Conservation (phyloP, 129 eudicot genomes). For the Mikania micrantha region DNA sequence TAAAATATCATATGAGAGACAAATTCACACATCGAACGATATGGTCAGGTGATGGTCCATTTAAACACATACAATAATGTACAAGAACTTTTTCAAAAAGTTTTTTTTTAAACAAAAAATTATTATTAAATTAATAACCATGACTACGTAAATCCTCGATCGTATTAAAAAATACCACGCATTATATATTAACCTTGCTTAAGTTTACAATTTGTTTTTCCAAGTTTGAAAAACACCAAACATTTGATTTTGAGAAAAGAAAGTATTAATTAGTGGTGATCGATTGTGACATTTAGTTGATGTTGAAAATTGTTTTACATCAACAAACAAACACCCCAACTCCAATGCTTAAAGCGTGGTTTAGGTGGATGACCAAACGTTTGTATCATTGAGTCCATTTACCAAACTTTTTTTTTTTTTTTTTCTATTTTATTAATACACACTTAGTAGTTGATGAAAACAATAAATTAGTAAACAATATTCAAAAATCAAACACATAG, state of each 20-base stretch:
- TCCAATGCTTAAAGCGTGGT: conserved; percentile 34
- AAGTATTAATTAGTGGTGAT: background rate
- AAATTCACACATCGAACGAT: too few species aligned
- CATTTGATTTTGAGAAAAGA: background rate
- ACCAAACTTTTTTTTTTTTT: conserved; percentile 5
- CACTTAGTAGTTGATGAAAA: conserved; percentile 3
- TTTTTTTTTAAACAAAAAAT: too few species aligned
- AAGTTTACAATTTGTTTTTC: too few species aligned
- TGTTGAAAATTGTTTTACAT: conserved; percentile 2
- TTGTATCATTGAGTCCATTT: conserved; percentile 13
- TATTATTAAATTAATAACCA: too few species aligned
- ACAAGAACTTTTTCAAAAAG: too few species aligned
- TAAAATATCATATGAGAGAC: background rate
- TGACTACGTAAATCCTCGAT: too few species aligned
- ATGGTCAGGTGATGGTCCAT: too few species aligned
- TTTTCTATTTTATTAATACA: background rate
- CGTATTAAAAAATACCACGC: too few species aligned
- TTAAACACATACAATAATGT: too few species aligned
- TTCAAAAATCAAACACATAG: background rate
- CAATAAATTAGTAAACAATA: background rate
- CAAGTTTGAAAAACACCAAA: background rate
- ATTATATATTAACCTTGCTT: too few species aligned
- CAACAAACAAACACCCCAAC: conserved; percentile 20
- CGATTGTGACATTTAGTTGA: conserved; percentile 14
- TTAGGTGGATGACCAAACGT: conserved; percentile 28